Base-by-base conservation (phyloP, 148 eudicot genomes). In the Chenopodium formosanum region DNA sequence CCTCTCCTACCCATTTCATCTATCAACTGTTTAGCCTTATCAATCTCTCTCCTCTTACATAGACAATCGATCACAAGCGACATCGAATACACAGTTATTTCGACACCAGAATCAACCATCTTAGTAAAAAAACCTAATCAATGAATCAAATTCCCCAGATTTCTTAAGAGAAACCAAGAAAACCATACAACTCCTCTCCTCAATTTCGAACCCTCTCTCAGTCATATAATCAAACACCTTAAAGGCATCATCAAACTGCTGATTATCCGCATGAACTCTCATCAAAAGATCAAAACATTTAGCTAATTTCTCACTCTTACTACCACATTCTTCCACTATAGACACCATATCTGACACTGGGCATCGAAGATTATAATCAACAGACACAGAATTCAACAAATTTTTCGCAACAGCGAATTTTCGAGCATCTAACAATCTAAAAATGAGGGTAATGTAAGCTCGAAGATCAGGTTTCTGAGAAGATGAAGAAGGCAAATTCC, bases 141-240 rank as follows among this genome's bases (percentile, higher is more conserved):
- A 46, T 5, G 48, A 25, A 64, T 92, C 97, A 73, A 87, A 78
- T 63, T 86, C 80, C 58, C 75, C 68, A 82, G 82, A 53, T 70
- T 82, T 90, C 88, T 90, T 93, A 29, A 91, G 50, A 22, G 91
- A 90, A 83, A 92, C 87, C 84, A 95, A 88, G 64, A 83, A 92
- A 85, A 91, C 91, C 93, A 91, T 93, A 86, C 97, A 93, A 84
- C 94, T 91, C 73, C 91, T 90, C 78, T 93, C 97, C 70, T 91
- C 94, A 76, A 92, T 83, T 82, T 74, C 81, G 80, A 88, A 80
- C 86, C 90, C 90, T 60, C 84, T 87, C 20, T 72, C 85, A 79
- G 68, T 58, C 94, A 91, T 83, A 79, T 88, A 82, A 74, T 93
- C 97, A 80, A 93, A 95, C 80, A 92, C 89, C 85, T 93, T 90